Evolutionary conservation across 2,329 filamentous ascomycete genomes (phyloP).

Genomic region (Hymenoscyphus fructigenus): DNA sequence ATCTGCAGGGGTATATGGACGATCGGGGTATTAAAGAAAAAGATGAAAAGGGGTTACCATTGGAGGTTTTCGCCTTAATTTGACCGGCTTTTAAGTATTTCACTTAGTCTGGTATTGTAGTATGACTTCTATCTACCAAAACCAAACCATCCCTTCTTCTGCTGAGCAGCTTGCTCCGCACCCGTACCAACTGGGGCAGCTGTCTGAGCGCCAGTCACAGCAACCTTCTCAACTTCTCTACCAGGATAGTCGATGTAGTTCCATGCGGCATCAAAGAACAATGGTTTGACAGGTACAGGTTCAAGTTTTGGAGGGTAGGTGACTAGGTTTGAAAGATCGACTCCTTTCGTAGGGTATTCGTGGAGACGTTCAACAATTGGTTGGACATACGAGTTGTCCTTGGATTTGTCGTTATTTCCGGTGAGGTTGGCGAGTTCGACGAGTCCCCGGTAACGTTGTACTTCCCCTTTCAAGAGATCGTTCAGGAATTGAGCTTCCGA

Average conservation of each 20-base stretch:
- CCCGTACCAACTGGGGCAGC: slow-evolving; percentile 34
- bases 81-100: neutral
- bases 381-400: slow-evolving; percentile 36
- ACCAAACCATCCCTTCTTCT: slow-evolving; percentile 72
- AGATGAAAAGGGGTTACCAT: neutral
- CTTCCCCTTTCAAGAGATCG: slow-evolving; percentile 64
- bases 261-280: slow-evolving; percentile 96
- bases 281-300: slow-evolving; percentile 84
- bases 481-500: slow-evolving; percentile 59
- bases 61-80: neutral
- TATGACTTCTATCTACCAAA: slow-evolving; percentile 43
- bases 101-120: neutral
- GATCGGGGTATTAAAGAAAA: neutral
- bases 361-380: slow-evolving; percentile 74
- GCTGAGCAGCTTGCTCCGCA: slow-evolving; percentile 43
- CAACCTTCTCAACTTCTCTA: slow-evolving; percentile 43
- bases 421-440: slow-evolving; percentile 73
- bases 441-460: slow-evolving; percentile 79
- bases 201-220: slow-evolving; percentile 18
- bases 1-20: neutral
- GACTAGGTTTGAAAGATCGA: slow-evolving; percentile 79
- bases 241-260: slow-evolving; percentile 94
- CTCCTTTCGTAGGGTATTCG: slow-evolving; percentile 67
- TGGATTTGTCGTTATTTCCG: slow-evolving; percentile 41
- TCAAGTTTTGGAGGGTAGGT: slow-evolving; percentile 82